Conservation (phyloP, 176 grass and related monocot species). For the Canna indica region DNA sequence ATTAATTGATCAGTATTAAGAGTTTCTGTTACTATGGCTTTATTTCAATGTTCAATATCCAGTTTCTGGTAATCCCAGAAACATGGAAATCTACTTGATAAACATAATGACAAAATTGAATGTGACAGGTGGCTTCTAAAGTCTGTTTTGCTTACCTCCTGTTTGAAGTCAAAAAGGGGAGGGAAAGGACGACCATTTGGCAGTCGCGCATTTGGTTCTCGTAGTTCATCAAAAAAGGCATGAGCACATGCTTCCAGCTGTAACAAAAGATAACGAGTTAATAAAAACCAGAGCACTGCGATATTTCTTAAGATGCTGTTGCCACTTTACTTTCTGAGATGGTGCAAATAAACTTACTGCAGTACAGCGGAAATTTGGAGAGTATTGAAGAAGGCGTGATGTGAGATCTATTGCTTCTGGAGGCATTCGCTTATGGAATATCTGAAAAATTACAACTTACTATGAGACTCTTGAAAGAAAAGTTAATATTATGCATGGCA, state of each 20-base stretch:
- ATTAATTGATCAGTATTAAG: no score
- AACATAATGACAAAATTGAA: neutral
- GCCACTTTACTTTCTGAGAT: neutral
- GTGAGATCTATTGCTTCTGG: conserved; percentile 21
- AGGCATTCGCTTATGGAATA: conserved; percentile 20
- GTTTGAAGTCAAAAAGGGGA: conserved; percentile 64
- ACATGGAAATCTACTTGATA: no score
- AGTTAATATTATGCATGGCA: neutral
- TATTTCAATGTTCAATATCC: neutral
- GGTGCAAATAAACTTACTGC: neutral
- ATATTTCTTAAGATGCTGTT: neutral
- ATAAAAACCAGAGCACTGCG: conserved; percentile 3
- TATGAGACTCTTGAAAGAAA: neutral
- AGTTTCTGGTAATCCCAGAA: neutral
- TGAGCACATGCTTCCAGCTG: conserved; percentile 67
- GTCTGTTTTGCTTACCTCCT: conserved; percentile 44
- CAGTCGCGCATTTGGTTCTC: conserved; percentile 53
- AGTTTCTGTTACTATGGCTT: no score
- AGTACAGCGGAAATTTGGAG: conserved; percentile 13
- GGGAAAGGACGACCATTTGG: conserved; percentile 68
- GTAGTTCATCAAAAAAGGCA: conserved; percentile 64
- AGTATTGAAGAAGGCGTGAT: conserved; percentile 15
- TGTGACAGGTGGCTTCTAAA: neutral
- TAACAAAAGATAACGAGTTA: neutral
- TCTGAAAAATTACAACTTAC: conserved; percentile 3